Conservation (phyloP, 345 rosid genomes). For the Eucalyptus regnans region DNA sequence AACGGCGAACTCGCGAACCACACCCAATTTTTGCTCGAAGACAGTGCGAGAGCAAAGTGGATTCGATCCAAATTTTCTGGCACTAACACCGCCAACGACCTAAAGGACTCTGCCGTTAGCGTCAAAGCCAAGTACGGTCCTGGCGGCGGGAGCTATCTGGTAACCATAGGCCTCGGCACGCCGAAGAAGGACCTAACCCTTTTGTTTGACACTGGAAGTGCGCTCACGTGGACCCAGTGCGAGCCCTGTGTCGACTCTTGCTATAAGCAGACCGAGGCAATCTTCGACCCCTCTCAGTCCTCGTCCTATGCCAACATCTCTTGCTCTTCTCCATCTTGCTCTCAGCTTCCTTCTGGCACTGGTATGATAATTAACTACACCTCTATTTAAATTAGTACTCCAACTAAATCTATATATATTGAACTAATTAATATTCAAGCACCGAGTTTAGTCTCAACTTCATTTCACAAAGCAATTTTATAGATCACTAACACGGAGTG, state of each 20-base stretch:
- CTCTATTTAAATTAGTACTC: not conserved
- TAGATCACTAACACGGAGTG: not conserved
- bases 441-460: not conserved
- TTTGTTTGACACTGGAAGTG: slow-evolving; percentile 13
- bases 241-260: not conserved
- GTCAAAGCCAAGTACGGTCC: not conserved
- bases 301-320: slow-evolving; percentile 1
- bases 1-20: not conserved
- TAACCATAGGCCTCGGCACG: slow-evolving; percentile 2
- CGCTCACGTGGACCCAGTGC: not conserved
- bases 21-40: not conserved
- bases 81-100: too few relatives aligned
- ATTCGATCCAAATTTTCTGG: not conserved
- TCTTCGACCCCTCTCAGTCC: slow-evolving; percentile 11
- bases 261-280: not conserved
- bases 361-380: not conserved
- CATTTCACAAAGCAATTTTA: not conserved
- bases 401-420: not conserved
- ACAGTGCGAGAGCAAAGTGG: not conserved
- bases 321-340: not conserved
- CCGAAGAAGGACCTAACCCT: not conserved
- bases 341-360: not conserved
- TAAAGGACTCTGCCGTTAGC: not conserved
- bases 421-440: not conserved
- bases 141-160: not conserved